phyloP scores from a whole-genome alignment of 257 asterid genomes.

The Forsythia viridissima region DNA sequence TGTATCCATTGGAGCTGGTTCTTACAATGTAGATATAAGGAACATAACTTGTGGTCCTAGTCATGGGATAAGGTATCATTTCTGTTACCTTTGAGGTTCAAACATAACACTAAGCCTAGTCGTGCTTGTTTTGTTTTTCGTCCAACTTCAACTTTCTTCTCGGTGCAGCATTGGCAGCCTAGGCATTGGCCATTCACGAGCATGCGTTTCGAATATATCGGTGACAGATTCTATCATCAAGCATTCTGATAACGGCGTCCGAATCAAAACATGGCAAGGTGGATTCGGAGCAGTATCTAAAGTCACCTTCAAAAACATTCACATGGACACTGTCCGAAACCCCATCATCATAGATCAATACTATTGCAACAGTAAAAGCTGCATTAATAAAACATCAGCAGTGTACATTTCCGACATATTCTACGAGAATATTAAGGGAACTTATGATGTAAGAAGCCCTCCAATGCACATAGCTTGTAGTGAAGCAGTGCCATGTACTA shows the following conservation, averaged over 20 bases:
- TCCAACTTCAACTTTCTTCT: not conserved
- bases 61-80: conserved; percentile 86
- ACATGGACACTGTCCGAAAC: conserved; percentile 82
- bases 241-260: conserved; percentile 83
- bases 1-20: conserved; percentile 91
- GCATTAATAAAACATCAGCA: conserved; percentile 75
- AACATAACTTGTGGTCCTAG: conserved; percentile 92
- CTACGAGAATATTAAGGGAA: conserved; percentile 68
- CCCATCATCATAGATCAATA: conserved; percentile 88
- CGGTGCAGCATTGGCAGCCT: conserved; percentile 84
- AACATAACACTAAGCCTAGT: not conserved
- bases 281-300: conserved; percentile 76
- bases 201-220: conserved; percentile 80
- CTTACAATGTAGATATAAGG: conserved; percentile 71
- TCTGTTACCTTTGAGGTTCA: conserved; percentile 17
- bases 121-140: not conserved
- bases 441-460: conserved; percentile 75
- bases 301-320: conserved; percentile 55
- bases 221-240: conserved; percentile 69
- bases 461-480: conserved; percentile 88
- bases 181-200: conserved; percentile 65
- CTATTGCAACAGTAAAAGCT: conserved; percentile 59
- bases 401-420: conserved; percentile 56
- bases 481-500: conserved; percentile 75
- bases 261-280: conserved; percentile 99